Conservation (phyloP, 2,329 filamentous ascomycete genomes). For the Pezicula rhizophila region DNA sequence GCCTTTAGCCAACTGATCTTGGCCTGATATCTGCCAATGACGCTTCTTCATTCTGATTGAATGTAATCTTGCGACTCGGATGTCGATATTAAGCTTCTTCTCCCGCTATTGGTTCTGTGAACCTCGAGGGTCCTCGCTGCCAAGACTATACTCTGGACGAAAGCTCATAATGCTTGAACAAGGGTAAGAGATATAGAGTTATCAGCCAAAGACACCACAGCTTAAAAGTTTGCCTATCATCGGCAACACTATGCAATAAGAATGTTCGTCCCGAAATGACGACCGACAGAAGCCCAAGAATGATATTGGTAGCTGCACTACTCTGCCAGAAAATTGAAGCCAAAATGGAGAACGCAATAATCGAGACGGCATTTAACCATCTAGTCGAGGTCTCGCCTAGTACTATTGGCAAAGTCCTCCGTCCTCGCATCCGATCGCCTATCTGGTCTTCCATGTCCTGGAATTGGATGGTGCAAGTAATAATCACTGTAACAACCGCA, state of each 20-base stretch:
- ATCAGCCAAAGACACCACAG: constrained; percentile 9
- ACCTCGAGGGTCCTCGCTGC: no score
- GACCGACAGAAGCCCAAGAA: not conserved
- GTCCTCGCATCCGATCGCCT: constrained; percentile 19
- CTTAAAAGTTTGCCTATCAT: constrained; percentile 3
- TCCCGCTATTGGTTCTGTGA: no score
- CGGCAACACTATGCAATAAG: not conserved
- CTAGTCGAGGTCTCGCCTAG: constrained; percentile 14
- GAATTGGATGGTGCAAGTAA: constrained; percentile 21
- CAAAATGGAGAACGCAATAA: constrained; percentile 15
- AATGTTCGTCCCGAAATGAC: constrained; percentile 1
- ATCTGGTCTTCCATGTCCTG: constrained; percentile 24
- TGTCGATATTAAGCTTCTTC: no score
- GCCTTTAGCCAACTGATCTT: no score
- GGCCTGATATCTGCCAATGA: no score
- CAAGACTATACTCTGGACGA: no score
- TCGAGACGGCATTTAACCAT: constrained; percentile 16
- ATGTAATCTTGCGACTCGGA: no score
- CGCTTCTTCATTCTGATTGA: no score
- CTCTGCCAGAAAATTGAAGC: constrained; percentile 15
- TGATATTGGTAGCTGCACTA: not conserved
- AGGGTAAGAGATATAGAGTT: constrained; percentile 1
- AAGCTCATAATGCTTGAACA: not conserved
- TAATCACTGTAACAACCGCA: constrained; percentile 1
- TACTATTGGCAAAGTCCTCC: constrained; percentile 19